phyloP scores from a whole-genome alignment of 192 early-diverging fungal species.

The Backusella tarrabulga region DNA sequence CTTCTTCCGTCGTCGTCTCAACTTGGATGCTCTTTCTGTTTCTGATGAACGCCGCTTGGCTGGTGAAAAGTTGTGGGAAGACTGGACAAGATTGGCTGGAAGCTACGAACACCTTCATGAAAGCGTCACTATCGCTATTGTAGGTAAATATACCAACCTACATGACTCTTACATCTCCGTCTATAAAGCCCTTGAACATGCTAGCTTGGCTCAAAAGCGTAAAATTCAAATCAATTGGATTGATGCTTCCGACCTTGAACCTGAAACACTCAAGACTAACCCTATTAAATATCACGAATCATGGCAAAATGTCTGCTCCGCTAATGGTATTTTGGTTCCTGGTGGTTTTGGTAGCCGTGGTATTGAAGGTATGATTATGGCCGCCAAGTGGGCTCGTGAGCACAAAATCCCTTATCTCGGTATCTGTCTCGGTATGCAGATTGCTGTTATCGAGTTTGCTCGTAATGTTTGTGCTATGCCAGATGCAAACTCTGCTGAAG shows the following conservation, averaged over 20 bases:
- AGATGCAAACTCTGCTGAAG: slow-evolving; percentile 85
- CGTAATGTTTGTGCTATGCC: slow-evolving; percentile 84
- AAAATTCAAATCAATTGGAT: slow-evolving; percentile 90
- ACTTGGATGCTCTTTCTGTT: slow-evolving; percentile 59
- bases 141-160: slow-evolving; percentile 96
- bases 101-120: slow-evolving; percentile 80
- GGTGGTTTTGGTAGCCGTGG: slow-evolving; percentile 98
- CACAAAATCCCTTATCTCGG: slow-evolving; percentile 97
- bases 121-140: slow-evolving; percentile 82
- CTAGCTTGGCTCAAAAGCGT: slow-evolving; percentile 79
- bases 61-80: slow-evolving; percentile 66
- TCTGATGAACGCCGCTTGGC: slow-evolving; percentile 52
- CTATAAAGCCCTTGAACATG: slow-evolving; percentile 95
- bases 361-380: slow-evolving; percentile 93
- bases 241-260: slow-evolving; percentile 91
- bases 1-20: slow-evolving; percentile 78
- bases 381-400: slow-evolving; percentile 96
- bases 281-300: slow-evolving; percentile 95
- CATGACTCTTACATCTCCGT: slow-evolving; percentile 98
- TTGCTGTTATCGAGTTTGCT: slow-evolving; percentile 97
- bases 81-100: slow-evolving; percentile 66
- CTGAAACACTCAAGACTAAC: slow-evolving; percentile 64
- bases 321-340: slow-evolving; percentile 93
- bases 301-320: slow-evolving; percentile 86
- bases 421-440: slow-evolving; percentile 96